A percentile compares a stretch with the other conserved stretches of the same genome.
phyloP scores from a whole-genome alignment of 2,329 filamentous ascomycete species.

The Drechslera avenae region DNA sequence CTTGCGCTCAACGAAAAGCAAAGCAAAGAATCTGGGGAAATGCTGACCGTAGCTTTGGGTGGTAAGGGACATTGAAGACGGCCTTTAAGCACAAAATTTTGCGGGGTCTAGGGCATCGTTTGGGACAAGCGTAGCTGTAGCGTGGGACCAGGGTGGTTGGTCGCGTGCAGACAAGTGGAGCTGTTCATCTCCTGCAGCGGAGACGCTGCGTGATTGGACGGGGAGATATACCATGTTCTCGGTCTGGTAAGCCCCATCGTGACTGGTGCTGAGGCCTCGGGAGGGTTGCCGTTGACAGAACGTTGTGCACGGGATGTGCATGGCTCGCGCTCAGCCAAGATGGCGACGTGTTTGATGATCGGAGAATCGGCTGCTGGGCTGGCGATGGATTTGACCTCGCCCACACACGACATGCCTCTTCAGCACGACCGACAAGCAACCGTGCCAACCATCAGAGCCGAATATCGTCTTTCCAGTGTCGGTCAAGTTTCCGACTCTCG shows the following conservation, averaged over 20 bases:
- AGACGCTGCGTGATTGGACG: slow-evolving; percentile 17
- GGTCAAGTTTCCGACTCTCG: too few species aligned
- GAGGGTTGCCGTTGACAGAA: neutral
- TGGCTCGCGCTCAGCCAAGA: slow-evolving; percentile 7
- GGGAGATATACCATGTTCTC: slow-evolving; percentile 17
- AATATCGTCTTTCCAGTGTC: too few species aligned
- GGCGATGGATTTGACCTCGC: neutral
- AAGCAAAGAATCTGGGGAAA: slow-evolving; percentile 22
- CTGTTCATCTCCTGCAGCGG: slow-evolving; percentile 10
- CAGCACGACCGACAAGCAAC: neutral
- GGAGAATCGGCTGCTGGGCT: slow-evolving; percentile 3
- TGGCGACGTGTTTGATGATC: slow-evolving; percentile 4
- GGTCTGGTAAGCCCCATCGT: slow-evolving; percentile 9
- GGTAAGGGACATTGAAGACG: slow-evolving; percentile 17
- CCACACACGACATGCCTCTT: neutral
- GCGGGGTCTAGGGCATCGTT: slow-evolving; percentile 22
- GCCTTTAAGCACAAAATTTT: slow-evolving; percentile 32
- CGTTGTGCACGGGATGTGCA: slow-evolving; percentile 5
- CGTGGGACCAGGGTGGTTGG: slow-evolving; percentile 17
- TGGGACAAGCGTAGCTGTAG: slow-evolving; percentile 8
- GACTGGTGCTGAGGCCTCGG: neutral
- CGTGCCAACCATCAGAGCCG: too few species aligned
- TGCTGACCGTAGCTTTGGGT: slow-evolving; percentile 16
- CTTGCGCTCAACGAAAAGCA: slow-evolving; percentile 2
- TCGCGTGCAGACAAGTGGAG: slow-evolving; percentile 29